Evolutionary conservation across 257 asterid genomes (phyloP).

Genomic region (Solanum gandarillasii): DNA sequence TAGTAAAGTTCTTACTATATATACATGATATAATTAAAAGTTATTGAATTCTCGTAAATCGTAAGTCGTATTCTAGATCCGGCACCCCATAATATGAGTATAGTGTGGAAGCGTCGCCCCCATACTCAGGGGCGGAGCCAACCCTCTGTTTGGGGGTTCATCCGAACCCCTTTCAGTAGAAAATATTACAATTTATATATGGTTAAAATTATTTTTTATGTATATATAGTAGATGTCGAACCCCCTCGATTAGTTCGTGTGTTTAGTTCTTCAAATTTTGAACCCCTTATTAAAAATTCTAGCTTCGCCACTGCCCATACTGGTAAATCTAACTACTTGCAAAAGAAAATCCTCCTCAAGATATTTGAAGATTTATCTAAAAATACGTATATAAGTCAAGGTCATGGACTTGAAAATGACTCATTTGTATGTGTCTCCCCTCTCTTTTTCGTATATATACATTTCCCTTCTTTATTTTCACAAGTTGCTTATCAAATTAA

Average conservation of each 20-base stretch:
- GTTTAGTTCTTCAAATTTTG: too few relatives aligned
- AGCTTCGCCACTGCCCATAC: not conserved
- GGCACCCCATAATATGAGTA: not conserved
- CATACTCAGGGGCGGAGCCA: not conserved
- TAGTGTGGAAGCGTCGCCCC: conserved; percentile 8
- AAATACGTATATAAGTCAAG: conserved; percentile 7
- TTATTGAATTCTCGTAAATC: not conserved
- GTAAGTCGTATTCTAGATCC: not conserved
- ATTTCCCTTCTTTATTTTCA: not conserved
- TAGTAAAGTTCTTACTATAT: not conserved
- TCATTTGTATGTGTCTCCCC: not conserved
- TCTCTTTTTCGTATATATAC: not conserved
- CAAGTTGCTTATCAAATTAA: not conserved
- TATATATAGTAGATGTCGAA: too few relatives aligned
- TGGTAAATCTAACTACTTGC: not conserved
- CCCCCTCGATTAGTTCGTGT: too few relatives aligned
- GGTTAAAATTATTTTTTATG: too few relatives aligned
- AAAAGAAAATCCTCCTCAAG: not conserved
- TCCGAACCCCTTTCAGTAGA: too few relatives aligned
- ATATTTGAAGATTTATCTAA: conserved; percentile 8
- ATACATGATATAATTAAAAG: not conserved
- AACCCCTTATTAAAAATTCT: too few relatives aligned
- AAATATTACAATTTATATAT: too few relatives aligned
- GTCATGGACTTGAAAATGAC: conserved; percentile 32
- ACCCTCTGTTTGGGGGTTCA: too few relatives aligned